A percentile compares a stretch with the other conserved stretches of the same genome.
phyloP scores from a whole-genome alignment of 257 asterid genomes.

The Plantago ovata region DNA sequence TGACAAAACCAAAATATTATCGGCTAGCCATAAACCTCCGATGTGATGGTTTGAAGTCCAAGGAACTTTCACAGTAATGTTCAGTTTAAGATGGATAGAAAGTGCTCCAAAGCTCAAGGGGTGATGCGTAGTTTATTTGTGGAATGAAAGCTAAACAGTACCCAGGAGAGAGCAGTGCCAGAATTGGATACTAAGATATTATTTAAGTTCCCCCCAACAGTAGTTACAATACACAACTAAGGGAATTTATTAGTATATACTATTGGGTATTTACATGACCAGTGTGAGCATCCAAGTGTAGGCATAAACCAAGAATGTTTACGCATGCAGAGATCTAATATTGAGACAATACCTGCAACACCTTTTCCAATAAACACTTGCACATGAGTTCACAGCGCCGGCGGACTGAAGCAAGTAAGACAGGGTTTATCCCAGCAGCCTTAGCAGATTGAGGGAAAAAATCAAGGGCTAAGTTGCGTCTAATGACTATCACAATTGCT shows the following conservation, averaged over 20 bases:
- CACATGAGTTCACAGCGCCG: conserved; percentile 96
- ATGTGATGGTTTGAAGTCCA: conserved; percentile 9
- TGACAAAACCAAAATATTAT: conserved; percentile 31
- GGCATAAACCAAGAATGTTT: conserved; percentile 10
- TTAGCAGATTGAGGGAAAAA: conserved; percentile 94
- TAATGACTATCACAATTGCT: conserved; percentile 74
- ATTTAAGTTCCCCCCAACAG: no score
- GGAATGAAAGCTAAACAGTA: no score
- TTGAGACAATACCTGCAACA: conserved; percentile 66
- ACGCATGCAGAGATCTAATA: conserved; percentile 16
- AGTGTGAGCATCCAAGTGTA: no score
- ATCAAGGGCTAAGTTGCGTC: conserved; percentile 81
- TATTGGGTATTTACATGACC: no score
- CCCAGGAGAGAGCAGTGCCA: no score
- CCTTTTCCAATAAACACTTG: conserved; percentile 92
- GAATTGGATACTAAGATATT: no score
- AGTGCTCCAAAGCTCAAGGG: no score
- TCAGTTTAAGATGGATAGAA: conserved; percentile 7
- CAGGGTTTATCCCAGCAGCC: conserved; percentile 94
- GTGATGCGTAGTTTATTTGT: neutral
- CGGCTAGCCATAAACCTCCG: conserved; percentile 12
- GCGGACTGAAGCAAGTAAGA: conserved; percentile 89
- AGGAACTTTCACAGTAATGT: conserved; percentile 4
- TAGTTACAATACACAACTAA: no score
- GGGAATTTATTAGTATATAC: no score